Evolutionary conservation across 768 basidiomycete genomes (phyloP), one percentile per base, ranked within the genome.

Genomic region (Hydnomerulius pinastri): DNA sequence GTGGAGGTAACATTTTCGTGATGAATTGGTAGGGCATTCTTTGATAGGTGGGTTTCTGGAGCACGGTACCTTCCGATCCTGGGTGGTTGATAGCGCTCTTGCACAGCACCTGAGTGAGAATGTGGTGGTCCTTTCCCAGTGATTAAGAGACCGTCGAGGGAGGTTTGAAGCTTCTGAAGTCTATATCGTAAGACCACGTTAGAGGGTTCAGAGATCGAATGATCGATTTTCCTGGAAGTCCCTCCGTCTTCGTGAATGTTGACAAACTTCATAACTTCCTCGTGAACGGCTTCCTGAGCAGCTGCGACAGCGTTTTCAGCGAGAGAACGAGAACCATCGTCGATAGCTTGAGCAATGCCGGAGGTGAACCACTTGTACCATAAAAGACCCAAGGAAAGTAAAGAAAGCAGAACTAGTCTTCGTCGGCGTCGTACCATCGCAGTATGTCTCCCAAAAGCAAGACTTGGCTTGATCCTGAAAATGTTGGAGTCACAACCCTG

Each of bases 301-400:
- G 32, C 46, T n/a, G 25, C 36, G 29, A 63, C 59, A 5, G 49
- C 1, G 32, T 54, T 54, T 21, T 51, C 10, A n/a, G 54, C 62
- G 33, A 64, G 54, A 4, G 23, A 35, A 18, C 4, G 39, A 0
- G 50, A 38, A 23, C 29, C 20, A 35, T 43, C 10, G 18, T 12
- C 17, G 18, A 33, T 10, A 28, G 21, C 36, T 17, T 35, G 33
- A 12, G 17, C 12, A 17, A 17, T 5, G 5, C 17, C 5, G 33
- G 4, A 12, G 11, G 15, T 18, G 10, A n/a, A 29, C 43, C 36
- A 51, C 21, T 41, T 15, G 37, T 7, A 57, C 23, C 49, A 29
- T 4, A 61, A 24, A 23, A 49, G 6, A 15, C n/a, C 25, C 15
- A 59, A 33, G 12, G 23, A 6, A 28, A 64, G 27, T 7, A 24